These are phyloP conservation scores for Streptanthus diversifolius DNA, from an alignment of 345 rosid species.

Conservation along the genomic window DNA sequence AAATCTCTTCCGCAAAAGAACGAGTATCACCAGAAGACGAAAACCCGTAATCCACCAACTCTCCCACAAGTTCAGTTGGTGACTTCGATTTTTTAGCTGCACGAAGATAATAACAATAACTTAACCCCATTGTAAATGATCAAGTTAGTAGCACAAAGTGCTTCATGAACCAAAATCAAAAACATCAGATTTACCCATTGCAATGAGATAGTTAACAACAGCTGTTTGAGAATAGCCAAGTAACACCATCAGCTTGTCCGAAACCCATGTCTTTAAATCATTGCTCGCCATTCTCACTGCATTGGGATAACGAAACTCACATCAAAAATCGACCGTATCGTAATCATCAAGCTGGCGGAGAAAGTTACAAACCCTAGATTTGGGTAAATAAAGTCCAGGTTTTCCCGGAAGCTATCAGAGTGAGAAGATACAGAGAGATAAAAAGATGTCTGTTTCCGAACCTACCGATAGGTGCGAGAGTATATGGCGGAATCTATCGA, in stretches of 20 bases:
- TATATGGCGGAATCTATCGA: background rate
- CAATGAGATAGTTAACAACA: slow-evolving; percentile 68
- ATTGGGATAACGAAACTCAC: background rate
- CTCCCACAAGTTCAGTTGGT: slow-evolving; percentile 46
- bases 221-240: slow-evolving; percentile 75
- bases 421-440: background rate
- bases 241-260: slow-evolving; percentile 68
- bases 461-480: background rate
- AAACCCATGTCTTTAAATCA: slow-evolving; percentile 72
- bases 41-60: slow-evolving; percentile 52
- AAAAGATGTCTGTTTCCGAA: background rate
- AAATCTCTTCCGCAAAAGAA: slow-evolving; percentile 56
- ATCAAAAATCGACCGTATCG: background rate
- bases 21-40: slow-evolving; percentile 50
- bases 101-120: background rate
- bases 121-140: background rate
- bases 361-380: slow-evolving; percentile 29
- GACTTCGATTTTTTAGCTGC: slow-evolving; percentile 77
- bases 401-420: slow-evolving; percentile 17
- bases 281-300: slow-evolving; percentile 53
- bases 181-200: slow-evolving; percentile 44
- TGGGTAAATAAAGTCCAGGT: background rate
- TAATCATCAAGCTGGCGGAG: background rate
- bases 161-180: slow-evolving; percentile 8
- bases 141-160: background rate